phyloP scores from a whole-genome alignment of 1,284 basidiomycete genomes.

The Ustilago bromivora region DNA sequence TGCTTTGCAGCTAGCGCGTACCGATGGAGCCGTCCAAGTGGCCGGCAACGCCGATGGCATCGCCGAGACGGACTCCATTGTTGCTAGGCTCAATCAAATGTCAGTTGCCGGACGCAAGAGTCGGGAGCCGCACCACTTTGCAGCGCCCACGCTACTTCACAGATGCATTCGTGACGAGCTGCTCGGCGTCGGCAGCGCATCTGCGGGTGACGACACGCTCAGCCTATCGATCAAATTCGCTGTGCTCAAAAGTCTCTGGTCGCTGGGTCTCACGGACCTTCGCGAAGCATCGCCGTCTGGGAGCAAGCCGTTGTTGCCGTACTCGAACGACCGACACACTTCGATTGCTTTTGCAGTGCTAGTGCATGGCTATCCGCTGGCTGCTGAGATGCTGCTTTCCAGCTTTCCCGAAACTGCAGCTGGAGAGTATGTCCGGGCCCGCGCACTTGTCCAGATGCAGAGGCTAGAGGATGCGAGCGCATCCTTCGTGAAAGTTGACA shows the following conservation, averaged over 20 bases:
- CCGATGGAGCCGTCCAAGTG: slow-evolving; percentile 34
- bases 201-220: neutral
- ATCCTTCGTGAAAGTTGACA: slow-evolving; percentile 42
- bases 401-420: slow-evolving; percentile 43
- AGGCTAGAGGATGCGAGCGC: slow-evolving; percentile 43
- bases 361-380: slow-evolving; percentile 43
- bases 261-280: slow-evolving; percentile 39
- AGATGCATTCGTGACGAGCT: slow-evolving; percentile 42
- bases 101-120: slow-evolving; percentile 48
- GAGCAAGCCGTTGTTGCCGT: slow-evolving; percentile 35
- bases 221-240: slow-evolving; percentile 31
- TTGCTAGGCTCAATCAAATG: slow-evolving; percentile 48
- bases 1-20: slow-evolving; percentile 35
- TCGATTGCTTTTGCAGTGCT: slow-evolving; percentile 41
- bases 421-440: slow-evolving; percentile 44
- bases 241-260: slow-evolving; percentile 40
- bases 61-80: slow-evolving; percentile 43
- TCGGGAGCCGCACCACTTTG: slow-evolving; percentile 47
- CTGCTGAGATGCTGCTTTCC: slow-evolving; percentile 34
- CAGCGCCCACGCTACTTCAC: slow-evolving; percentile 43
- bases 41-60: slow-evolving; percentile 11
- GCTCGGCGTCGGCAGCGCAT: slow-evolving; percentile 12
- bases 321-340: slow-evolving; percentile 31
- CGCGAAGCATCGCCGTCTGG: slow-evolving; percentile 19
- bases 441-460: slow-evolving; percentile 44